Conservation (phyloP, 192 early-diverging fungal genomes). For the Cladochytrium replicatum region DNA sequence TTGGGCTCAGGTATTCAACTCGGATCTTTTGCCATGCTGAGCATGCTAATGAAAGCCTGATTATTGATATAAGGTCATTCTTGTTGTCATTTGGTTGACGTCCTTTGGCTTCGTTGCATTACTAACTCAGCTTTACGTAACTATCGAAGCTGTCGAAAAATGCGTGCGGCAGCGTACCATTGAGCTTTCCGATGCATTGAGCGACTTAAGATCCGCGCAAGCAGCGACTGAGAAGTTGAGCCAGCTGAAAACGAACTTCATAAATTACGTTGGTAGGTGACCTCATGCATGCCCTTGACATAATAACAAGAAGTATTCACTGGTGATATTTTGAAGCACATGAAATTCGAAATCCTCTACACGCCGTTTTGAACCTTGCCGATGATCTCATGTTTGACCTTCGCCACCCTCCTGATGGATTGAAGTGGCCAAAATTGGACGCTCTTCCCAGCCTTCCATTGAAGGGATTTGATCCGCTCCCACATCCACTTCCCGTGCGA, state of each 20-base stretch:
- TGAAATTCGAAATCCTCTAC: slow-evolving; percentile 24
- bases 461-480: no score
- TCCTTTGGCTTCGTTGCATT: slow-evolving; percentile 5
- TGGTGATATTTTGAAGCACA: no score
- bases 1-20: slow-evolving; percentile 11
- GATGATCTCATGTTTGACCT: slow-evolving; percentile 15
- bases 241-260: slow-evolving; percentile 11
- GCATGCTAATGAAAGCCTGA: no score
- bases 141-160: slow-evolving; percentile 4
- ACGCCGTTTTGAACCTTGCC: slow-evolving; percentile 20
- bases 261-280: slow-evolving; percentile 16
- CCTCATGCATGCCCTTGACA: no score
- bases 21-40: no score
- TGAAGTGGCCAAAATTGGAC: no score
- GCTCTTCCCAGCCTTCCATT: no score
- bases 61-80: no score
- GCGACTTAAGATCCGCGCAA: slow-evolving; percentile 6
- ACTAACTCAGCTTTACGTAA: slow-evolving; percentile 1
- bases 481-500: no score
- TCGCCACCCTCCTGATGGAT: no score
- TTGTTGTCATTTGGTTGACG: slow-evolving; percentile 8
- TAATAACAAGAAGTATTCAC: no score
- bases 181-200: slow-evolving; percentile 7
- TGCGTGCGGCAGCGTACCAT: background rate
- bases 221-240: slow-evolving; percentile 1